Evolutionary conservation across 2,329 filamentous ascomycete genomes (phyloP), one percentile per base, ranked within the genome.

Genomic region (Capronia coronata): DNA sequence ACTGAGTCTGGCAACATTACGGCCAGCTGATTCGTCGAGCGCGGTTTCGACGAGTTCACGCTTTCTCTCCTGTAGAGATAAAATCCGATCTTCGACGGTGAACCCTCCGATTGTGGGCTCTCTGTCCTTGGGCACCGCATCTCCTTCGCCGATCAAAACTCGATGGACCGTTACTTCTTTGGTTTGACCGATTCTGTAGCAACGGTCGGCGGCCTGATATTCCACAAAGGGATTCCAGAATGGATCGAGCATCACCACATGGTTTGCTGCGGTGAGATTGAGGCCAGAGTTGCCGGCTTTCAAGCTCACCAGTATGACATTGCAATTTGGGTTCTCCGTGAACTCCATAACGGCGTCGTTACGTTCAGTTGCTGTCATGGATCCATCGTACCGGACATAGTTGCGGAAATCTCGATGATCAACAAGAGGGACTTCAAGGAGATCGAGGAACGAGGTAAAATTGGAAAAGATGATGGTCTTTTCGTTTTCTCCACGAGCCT

Each of bases 171-270:
- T 76, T 3, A 95, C 90, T 6, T 81, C 71, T 2, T 76, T 75
- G 57, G 75, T 71, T 68, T 96, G 90, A 0, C 89, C 89, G 59
- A 95, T 90, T 8, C 90, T 84, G 67, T 95, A 85, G 2, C 89
- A 87, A 18, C 90, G 84, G 65, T 94, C 90, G 43, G 95, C 83
- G 2, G 90, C 90, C 68, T 96, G 90, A 67, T 89, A 87, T 68
- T 95, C 90, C 42, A 94, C 59, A 29, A 58, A 61, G 2, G 89
- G 90, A 56, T 95, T 96, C 87, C 88, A 95, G 70, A 94, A 94
- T 0, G 89, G 89, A 64, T 95, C 89, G 63, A 94, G 81, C 56
- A 95, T 86, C 65, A 96, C 87, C 58, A 95, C 87, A 56, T 88
- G 84, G 1, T 83, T 87, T 0, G 89, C 90, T 14, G 82, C 80